Evolutionary conservation across 2,329 filamentous ascomycete species (phyloP), one percentile per base, ranked within the genome.

Genomic region (Penicillium sp.): DNA sequence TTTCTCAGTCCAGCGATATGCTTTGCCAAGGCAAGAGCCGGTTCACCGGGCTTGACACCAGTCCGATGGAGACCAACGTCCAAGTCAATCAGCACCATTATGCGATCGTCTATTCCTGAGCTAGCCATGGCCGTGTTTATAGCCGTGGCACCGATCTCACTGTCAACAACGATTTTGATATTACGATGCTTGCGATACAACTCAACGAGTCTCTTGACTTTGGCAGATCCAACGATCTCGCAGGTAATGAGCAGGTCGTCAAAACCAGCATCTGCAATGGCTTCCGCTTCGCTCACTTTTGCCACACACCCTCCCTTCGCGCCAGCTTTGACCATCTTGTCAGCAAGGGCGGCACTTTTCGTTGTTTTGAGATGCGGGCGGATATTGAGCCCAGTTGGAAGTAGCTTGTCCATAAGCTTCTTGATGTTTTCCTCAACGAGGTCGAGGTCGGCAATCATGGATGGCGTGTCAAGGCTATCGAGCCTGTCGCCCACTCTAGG

Each of bases 351-450:
- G 21, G 72, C 74, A 38, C 75, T 77, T 60, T 81, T 81, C 46
- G 77, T 80, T 4, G 79, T 81, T 59, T 81, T 81, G n/a, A 79
- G 71, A 49, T 81, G 79, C 0, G 79, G 79, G 2, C 79, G 74
- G 54, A 81, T 76, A 49, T 68, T 64, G 21, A 75, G 59, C 0
- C 76, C 76, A 0, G 76, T 77, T 6, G 79, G 77, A 0, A 78
- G 67, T 0, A 82, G 74, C 7, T 65, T 68, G 12, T 62, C 60
- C 64, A 81, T 74, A 10, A 81, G 70, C 31, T 75, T 78, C 10
- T 68, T 55, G 56, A 82, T 77, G 63, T 82, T 82, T 57, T 66
- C 57, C 52, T 82, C 78, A 76, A 81, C 79, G 4, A 79, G 64
- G 51, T 78, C 73, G 9, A 82, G 72, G 47, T 82, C 75, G 42